These are phyloP conservation scores for Grifola frondosa DNA, from an alignment of 1,284 basidiomycete genomes.

Conservation along the genomic window DNA sequence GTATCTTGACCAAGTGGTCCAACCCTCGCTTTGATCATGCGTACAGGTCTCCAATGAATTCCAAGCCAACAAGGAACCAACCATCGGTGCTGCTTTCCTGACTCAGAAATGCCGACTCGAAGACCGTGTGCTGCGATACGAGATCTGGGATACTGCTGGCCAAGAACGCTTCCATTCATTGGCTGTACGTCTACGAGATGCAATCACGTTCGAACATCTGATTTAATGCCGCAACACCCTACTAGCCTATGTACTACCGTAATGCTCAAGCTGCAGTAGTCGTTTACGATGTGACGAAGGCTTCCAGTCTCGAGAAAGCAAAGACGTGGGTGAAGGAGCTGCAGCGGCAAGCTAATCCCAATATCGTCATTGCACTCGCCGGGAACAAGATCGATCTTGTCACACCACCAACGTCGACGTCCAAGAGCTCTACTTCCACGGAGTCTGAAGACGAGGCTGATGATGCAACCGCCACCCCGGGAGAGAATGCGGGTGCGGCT, in stretches of 20 bases:
- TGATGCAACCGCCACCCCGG: slow-evolving; percentile 84
- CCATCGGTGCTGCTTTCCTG: slow-evolving; percentile 94
- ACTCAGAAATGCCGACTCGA: slow-evolving; percentile 92
- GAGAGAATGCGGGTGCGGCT: slow-evolving; percentile 49
- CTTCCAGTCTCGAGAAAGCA: slow-evolving; percentile 94
- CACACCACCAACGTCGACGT: slow-evolving; percentile 58
- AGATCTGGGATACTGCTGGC: slow-evolving; percentile 96
- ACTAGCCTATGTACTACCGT: slow-evolving; percentile 96
- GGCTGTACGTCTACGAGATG: slow-evolving; percentile 73
- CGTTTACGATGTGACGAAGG: slow-evolving; percentile 96
- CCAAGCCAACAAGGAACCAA: slow-evolving; percentile 96
- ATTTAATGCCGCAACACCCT: no score
- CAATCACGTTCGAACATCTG: no score
- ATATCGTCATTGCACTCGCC: slow-evolving; percentile 96
- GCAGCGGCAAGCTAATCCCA: slow-evolving; percentile 97
- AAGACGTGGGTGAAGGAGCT: slow-evolving; percentile 99
- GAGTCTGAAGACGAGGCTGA: slow-evolving; percentile 83
- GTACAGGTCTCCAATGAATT: slow-evolving; percentile 87
- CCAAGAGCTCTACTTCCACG: slow-evolving; percentile 46
- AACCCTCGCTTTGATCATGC: slow-evolving; percentile 1
- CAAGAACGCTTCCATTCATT: slow-evolving; percentile 95
- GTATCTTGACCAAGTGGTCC: slow-evolving; percentile 31
- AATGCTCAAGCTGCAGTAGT: slow-evolving; percentile 98
- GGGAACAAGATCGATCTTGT: slow-evolving; percentile 97
- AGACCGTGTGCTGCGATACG: slow-evolving; percentile 90